Conservation (phyloP, 1,139 yeast species). For the Saccharomyces pastorianus region DNA sequence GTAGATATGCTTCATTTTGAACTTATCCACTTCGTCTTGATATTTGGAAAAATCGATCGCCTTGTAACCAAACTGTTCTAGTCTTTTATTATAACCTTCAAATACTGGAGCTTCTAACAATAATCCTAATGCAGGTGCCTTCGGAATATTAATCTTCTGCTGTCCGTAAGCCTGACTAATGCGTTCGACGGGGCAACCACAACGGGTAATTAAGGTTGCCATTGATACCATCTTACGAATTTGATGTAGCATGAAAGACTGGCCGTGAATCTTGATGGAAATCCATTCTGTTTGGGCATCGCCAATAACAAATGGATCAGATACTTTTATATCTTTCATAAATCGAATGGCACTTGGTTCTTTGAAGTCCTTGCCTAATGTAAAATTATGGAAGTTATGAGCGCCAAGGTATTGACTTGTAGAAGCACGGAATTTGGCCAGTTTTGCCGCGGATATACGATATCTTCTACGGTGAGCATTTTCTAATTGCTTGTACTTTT, state of each 20-base stretch:
- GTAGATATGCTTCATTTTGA: conserved; percentile 82
- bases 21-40: conserved; percentile 64
- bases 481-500: conserved; percentile 56
- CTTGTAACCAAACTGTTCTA: conserved; percentile 73
- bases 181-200: conserved; percentile 72
- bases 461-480: conserved; percentile 60
- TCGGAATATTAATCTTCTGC: conserved; percentile 79
- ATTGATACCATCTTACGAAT: conserved; percentile 96
- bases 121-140: conserved; percentile 94
- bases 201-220: conserved; percentile 79
- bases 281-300: conserved; percentile 95
- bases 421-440: conserved; percentile 56
- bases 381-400: conserved; percentile 92
- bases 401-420: conserved; percentile 74
- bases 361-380: conserved; percentile 77
- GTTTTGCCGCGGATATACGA: conserved; percentile 54
- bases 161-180: conserved; percentile 73
- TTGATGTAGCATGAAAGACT: conserved; percentile 96
- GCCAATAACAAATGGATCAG: conserved; percentile 88
- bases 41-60: conserved; percentile 63
- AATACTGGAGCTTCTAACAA: conserved; percentile 87
- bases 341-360: conserved; percentile 79
- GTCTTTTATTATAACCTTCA: conserved; percentile 68
- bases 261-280: conserved; percentile 93
- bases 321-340: conserved; percentile 70